These are phyloP conservation scores for Sclerotinia spermophila DNA, from an alignment of 2,329 filamentous ascomycete genomes.

Conservation along the genomic window DNA sequence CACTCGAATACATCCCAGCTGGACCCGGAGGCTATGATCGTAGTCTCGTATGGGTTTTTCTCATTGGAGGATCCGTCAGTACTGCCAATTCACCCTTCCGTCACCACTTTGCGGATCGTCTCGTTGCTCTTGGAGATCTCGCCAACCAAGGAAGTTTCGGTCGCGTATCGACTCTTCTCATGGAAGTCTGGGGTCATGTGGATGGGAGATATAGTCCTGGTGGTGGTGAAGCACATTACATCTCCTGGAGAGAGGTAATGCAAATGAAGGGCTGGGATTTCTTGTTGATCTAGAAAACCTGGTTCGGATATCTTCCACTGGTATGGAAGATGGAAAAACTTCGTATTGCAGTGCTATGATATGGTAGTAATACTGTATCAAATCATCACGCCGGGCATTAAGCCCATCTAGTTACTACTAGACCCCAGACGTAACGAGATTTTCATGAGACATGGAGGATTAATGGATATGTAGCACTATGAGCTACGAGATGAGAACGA, in stretches of 20 bases:
- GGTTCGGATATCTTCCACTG: conserved; percentile 26
- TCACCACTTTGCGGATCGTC: conserved; percentile 70
- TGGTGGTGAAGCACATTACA: conserved; percentile 53
- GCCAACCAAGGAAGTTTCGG: conserved; percentile 81
- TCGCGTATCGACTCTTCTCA: conserved; percentile 71
- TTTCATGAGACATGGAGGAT: conserved; percentile 4
- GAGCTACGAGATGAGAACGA: conserved; percentile 14
- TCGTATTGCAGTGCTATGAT: conserved; percentile 16
- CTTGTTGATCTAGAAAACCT: conserved; percentile 67
- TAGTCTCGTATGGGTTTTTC: conserved; percentile 87
- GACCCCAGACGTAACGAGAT: neutral
- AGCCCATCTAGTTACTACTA: neutral
- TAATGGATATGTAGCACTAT: conserved; percentile 4
- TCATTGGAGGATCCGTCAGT: conserved; percentile 79
- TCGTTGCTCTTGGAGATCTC: conserved; percentile 70
- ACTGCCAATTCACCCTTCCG: conserved; percentile 72
- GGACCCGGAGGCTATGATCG: conserved; percentile 83
- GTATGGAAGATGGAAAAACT: conserved; percentile 25
- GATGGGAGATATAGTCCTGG: conserved; percentile 49
- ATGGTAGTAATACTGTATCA: conserved; percentile 1
- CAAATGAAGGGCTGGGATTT: conserved; percentile 87
- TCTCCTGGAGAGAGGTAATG: conserved; percentile 97
- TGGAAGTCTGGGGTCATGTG: conserved; percentile 76
- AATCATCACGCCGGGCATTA: conserved; percentile 9
- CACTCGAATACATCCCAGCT: conserved; percentile 77